Evolutionary conservation across 768 basidiomycete species (phyloP), one percentile per base, ranked within the genome.

Genomic region (Psilocybe tampanensis): DNA sequence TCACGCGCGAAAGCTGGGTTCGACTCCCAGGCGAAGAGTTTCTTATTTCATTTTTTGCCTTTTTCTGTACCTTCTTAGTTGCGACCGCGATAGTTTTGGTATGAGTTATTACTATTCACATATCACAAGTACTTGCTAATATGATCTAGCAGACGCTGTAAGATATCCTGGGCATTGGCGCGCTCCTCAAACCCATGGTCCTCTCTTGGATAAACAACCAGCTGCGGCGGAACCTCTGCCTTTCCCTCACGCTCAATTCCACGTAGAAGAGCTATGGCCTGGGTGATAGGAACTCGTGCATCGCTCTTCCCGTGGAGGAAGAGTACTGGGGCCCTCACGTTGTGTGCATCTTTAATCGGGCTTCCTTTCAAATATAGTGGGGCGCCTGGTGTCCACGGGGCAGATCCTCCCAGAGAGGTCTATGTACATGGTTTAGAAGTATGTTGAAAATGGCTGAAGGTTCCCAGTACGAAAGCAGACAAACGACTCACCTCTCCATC

Each of bases 1-100:
- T 64, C 63, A 64, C 63, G 63, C 63, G 63, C 59, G 60, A 61
- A 64, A 64, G 63, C 63, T 64, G 63, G 63, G 63, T 64, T 64
- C 63, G 63, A 64, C 63, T 64, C 63, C 62, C 56, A 63, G 62
- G 54, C 59, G 52, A 48, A 63, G 59, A 60, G 39, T 17, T 49
- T 26, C 44, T 52, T 36, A 39, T 54, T 8, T 36, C 15, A 18
- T 50, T 17, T 44, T 22, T 44, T 44, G 13, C 36, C 15, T 13
- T 39, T 44, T 44, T 44, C 43, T n/a, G n/a, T n/a, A n/a, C n/a
- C n/a, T n/a, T n/a, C n/a, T n/a, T n/a, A n/a, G n/a, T n/a, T n/a
- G n/a, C n/a, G n/a, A n/a, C n/a, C n/a, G n/a, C n/a, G n/a, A n/a
- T n/a, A n/a, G n/a, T n/a, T n/a, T n/a, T n/a, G n/a, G n/a, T n/a